Evolutionary conservation across 2,329 filamentous ascomycete genomes (phyloP), one percentile per base, ranked within the genome.

Genomic region (Monosporascus sp.): DNA sequence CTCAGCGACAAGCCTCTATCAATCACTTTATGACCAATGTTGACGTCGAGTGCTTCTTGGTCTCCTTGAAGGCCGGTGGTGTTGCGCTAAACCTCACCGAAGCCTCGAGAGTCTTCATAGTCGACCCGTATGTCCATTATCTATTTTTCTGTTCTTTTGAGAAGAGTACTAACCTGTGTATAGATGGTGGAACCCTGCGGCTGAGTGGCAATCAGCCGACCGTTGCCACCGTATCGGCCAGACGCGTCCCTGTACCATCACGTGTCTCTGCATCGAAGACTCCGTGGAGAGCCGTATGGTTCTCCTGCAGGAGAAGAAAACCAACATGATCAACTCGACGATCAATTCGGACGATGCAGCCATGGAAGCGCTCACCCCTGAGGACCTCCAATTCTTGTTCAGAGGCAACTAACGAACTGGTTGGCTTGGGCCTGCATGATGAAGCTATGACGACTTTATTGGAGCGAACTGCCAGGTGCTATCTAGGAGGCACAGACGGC

Each of bases 171-270:
- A 43, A 59, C 59, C 50, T 19, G 26, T 55, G 34, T 57, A 37
- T 61, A 91, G 88, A 62, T 97, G 94, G 94, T 99, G 94, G 94
- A 97, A 97, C 63, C 94, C 94, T n/a, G 92, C 92, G n/a, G 93
- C 93, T 0, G 94, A 99, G 74, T 99, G 94, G 94, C 94, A 99
- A 73, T 94, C 89, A 57, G 94, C 94, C 3, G 94, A 99, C 69
- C 83, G 90, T 59, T 91, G 88, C 66, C 94, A 97, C 73, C 91
- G 94, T 52, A 99, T 97, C 62, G 94, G 94, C 34, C 94, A 99
- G 75, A 90, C 86, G 47, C 88, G 94, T 7, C 93, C 93, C 27
- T 97, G 94, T 69, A 90, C 90, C 37, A 96, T 99, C 63, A 97
- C 92, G 1, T 86, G 94, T 27, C 83, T 99, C 11, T 95, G 91